These are phyloP conservation scores for Fraxinus sp. DNA, from an alignment of 305 asterid species.

Conservation along the genomic window DNA sequence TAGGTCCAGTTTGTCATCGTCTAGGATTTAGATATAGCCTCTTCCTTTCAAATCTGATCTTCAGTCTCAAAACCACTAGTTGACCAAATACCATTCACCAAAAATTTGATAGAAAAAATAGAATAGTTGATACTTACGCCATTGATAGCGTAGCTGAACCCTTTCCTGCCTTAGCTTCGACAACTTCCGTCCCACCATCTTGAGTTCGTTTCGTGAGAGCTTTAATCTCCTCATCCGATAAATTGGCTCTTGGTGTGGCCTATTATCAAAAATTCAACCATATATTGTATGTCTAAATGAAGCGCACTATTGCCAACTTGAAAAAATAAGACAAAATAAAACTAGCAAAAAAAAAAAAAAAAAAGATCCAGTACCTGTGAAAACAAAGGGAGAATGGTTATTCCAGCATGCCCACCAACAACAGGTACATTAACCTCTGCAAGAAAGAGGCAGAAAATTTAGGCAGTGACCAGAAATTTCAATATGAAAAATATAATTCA, in stretches of 20 bases:
- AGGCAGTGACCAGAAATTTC: constrained; percentile 19
- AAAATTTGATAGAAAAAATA: background rate
- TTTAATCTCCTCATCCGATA: constrained; percentile 51
- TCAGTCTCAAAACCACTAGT: background rate
- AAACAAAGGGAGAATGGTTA: constrained; percentile 84
- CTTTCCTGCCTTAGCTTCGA: constrained; percentile 93
- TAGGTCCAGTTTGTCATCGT: background rate
- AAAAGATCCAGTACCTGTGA: constrained; percentile 53
- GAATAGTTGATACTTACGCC: constrained; percentile 61
- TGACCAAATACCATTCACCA: background rate
- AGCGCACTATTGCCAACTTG: background rate
- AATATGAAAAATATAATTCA: background rate
- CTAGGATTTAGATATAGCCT: background rate
- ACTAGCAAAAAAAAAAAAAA: background rate
- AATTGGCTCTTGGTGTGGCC: constrained; percentile 78
- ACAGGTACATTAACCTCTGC: constrained; percentile 79
- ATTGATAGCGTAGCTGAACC: constrained; percentile 96
- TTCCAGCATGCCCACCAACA: constrained; percentile 83
- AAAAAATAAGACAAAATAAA: background rate
- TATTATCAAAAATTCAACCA: constrained; percentile 21
- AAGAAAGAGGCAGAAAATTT: constrained; percentile 2
- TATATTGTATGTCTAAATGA: background rate
- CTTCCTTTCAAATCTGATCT: background rate
- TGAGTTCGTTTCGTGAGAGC: constrained; percentile 93
- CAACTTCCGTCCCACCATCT: constrained; percentile 97